Percentiles rank a stretch among this genome's conserved stretches.
Conservation (phyloP, 2,329 filamentous ascomycete genomes). For the Arachnopeziza araneosa region DNA sequence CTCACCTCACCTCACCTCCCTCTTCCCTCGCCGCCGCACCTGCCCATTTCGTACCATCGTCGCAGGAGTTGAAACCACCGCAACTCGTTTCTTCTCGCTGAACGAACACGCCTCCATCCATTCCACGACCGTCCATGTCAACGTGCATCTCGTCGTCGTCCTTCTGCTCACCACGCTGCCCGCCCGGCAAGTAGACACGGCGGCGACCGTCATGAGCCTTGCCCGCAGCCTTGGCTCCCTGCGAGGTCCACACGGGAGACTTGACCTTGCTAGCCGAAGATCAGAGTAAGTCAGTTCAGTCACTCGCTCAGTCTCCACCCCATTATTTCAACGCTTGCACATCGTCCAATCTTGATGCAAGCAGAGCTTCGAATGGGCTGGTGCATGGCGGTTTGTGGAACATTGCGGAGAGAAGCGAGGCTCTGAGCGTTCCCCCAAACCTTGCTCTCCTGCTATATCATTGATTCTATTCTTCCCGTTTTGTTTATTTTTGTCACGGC, state of each 20-base stretch:
- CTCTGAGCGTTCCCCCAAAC: neutral
- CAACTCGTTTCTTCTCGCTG: no score
- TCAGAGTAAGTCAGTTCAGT: neutral
- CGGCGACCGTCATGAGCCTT: neutral
- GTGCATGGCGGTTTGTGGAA: neutral
- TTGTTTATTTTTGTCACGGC: neutral
- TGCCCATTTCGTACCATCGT: no score
- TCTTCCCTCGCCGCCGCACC: no score
- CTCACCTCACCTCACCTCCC: no score
- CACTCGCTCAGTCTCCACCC: no score
- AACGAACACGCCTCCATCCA: no score
- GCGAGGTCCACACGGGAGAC: constrained; percentile 7
- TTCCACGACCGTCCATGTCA: no score
- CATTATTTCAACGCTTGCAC: neutral
- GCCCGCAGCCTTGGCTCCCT: constrained; percentile 10
- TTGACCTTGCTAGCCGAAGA: constrained; percentile 12
- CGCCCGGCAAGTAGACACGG: neutral
- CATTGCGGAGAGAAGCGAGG: neutral
- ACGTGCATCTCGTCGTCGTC: no score
- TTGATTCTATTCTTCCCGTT: neutral
- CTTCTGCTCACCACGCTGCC: neutral
- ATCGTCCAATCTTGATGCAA: neutral
- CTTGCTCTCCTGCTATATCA: neutral
- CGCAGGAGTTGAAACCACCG: no score
- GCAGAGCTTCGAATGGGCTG: neutral